Evolutionary conservation across 371 early-diverging fungal genomes (phyloP).

Genomic region (Mucor lusitanicus): DNA sequence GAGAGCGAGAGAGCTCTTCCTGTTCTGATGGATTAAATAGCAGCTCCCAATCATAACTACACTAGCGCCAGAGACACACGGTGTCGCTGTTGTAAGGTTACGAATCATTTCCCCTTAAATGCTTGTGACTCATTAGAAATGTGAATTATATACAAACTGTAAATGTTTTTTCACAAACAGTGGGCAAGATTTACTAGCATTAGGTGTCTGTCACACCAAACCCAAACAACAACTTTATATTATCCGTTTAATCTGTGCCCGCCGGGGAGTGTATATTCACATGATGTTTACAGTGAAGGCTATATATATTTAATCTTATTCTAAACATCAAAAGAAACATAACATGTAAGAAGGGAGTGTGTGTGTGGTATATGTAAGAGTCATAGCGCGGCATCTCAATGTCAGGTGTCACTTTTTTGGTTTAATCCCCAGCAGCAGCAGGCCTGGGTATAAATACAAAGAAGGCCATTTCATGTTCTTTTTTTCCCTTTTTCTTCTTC

Average conservation of each 20-base stretch:
- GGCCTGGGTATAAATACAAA: neutral
- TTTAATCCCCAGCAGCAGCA: neutral
- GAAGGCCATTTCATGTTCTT: neutral
- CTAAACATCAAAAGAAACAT: neutral
- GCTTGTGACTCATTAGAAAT: constrained; percentile 1
- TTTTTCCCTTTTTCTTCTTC: neutral
- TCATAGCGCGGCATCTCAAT: neutral
- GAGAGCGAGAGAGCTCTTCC: neutral
- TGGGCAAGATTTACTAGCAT: neutral
- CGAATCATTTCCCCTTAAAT: neutral
- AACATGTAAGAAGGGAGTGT: neutral
- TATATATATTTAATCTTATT: no score
- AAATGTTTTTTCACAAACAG: neutral
- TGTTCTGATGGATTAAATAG: neutral
- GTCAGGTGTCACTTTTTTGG: neutral
- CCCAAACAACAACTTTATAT: neutral
- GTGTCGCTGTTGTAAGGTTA: neutral
- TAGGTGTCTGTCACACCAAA: neutral
- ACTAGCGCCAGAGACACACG: neutral
- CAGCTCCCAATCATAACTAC: constrained; percentile 3
- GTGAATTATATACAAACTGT: neutral
- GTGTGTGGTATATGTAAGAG: no score
- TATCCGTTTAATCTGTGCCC: neutral
- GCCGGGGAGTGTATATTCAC: neutral
- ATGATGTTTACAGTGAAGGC: neutral